Evolutionary conservation across 768 basidiomycete genomes (phyloP), one percentile per base, ranked within the genome.

Genomic region (Hygrocybe punicea): DNA sequence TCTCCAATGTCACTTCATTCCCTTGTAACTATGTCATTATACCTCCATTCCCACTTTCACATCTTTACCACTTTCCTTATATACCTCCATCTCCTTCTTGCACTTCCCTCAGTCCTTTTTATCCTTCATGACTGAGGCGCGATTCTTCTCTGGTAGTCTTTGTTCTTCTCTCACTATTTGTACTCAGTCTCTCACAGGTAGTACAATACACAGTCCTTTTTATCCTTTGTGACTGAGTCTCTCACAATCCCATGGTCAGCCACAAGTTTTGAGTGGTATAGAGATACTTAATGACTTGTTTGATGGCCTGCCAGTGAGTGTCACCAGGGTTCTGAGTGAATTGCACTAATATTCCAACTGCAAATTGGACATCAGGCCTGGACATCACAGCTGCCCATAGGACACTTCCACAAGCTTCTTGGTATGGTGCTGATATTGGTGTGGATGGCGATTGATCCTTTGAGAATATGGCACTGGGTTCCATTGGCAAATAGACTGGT

Each of bases 241-340:
- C 29, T 29, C 29, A 29, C 29, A 29, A 29, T 42, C 46, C 46
- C 13, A 48, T 11, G 46, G 24, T 19, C 14, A 48, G 24, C 46
- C 46, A 48, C 17, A 48, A 25, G 24, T 48, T 25, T 14, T 25
- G 13, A 11, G 46, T 48, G n/a, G 19, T 21, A 14, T 25, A 11
- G 6, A 48, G 46, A 48, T 34, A 51, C 7, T 3, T n/a, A 19
- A 51, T 51, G 25, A 51, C 16, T 17, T 35, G 37, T 35, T 53
- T 53, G 29, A 42, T 19, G 10, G 52, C 52, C 11, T 33, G 17
- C 52, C 52, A 53, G 40, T 53, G 52, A 14, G 25, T 35, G 14
- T 53, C 39, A 16, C 13, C 14, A 11, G 52, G 52, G 17, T 53
- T 53, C 17, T 53, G 36, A 16, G 24, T 53, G 52, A 53, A 53